Conservation (phyloP, 495 filamentous ascomycete species). For the Aspergillus mulundensis region DNA sequence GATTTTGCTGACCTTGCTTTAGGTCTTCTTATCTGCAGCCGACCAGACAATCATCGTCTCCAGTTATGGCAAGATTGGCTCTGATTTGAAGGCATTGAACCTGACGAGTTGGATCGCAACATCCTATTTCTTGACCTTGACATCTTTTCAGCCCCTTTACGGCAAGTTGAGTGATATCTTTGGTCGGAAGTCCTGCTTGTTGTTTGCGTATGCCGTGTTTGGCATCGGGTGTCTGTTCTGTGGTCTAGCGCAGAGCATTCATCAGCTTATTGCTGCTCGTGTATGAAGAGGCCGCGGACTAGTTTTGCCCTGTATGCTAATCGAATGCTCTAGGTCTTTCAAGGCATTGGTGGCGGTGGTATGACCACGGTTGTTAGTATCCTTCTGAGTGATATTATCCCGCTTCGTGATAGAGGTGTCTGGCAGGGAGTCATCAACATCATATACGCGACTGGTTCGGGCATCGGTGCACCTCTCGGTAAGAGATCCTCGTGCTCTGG, state of each 20-base stretch:
- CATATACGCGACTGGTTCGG: constrained; percentile 67
- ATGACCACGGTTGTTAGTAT: constrained; percentile 82
- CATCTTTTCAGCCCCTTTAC: constrained; percentile 75
- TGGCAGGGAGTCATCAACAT: constrained; percentile 86
- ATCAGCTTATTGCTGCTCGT: constrained; percentile 63
- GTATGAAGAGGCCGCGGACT: constrained; percentile 22
- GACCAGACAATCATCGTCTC: constrained; percentile 82
- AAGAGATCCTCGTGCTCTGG: not conserved
- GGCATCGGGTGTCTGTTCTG: constrained; percentile 69
- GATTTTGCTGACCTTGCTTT: constrained; percentile 4
- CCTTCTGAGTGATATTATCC: constrained; percentile 71
- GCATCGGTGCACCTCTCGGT: constrained; percentile 69
- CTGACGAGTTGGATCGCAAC: constrained; percentile 84
- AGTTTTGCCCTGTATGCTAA: not conserved
- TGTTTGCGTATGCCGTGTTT: constrained; percentile 72
- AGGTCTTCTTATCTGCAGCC: constrained; percentile 67
- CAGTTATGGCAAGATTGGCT: constrained; percentile 77
- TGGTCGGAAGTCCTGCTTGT: constrained; percentile 69
- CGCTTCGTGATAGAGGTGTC: constrained; percentile 69
- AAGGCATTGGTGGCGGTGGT: constrained; percentile 78
- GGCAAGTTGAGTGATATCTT: constrained; percentile 80
- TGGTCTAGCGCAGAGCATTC: constrained; percentile 66
- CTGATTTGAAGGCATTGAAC: constrained; percentile 71
- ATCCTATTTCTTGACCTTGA: constrained; percentile 69
- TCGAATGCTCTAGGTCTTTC: constrained; percentile 38